Evolutionary conservation across 2,329 filamentous ascomycete species (phyloP), one percentile per base, ranked within the genome.

Genomic region (Coleophoma crateriformis): DNA sequence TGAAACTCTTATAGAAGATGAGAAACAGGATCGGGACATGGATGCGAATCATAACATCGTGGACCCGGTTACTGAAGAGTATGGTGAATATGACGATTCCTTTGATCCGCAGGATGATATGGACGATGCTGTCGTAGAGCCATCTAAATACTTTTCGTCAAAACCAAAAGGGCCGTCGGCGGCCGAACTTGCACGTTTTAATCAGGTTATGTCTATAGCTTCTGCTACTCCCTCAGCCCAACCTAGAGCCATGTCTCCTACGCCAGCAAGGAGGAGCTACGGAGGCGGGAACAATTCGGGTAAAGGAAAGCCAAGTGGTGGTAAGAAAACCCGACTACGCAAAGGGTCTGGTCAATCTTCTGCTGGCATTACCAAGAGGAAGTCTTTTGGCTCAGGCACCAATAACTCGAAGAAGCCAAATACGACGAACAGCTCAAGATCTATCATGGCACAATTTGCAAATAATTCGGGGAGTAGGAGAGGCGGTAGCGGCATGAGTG

Each of bases 41-140:
- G 63, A 67, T 47, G 51, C 52, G 8, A 66, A 64, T 47, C 64
- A 65, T 42, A 60, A 64, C 27, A 72, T 76, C 19, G 65, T 27
- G 27, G 27, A 27, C 8, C 27, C 8, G 8, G 8, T 82, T 27
- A 78, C 84, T 27, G 76, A 84, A 54, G 68, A 84, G 20, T 74
- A 17, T 38, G 35, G 12, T 11, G 13, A 14, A n/a, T 14, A 38
- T n/a, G 15, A 7, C 7, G 35, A 38, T 38, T 13, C 35, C 15
- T 27, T 27, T 27, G 27, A 27, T 10, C 27, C 27, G 27, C 3
- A 27, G 27, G 35, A 38, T 38, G 35, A 38, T 7, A 17, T 38
- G 13, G 35, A 38, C 13, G 35, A 38, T 7, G 3, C 13, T 7
- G 11, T 38, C 11, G 35, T n/a, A 38, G 14, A 38, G 11, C 35